phyloP scores from a whole-genome alignment of 1,284 basidiomycete species.

The Mycosarcoma maydis region DNA sequence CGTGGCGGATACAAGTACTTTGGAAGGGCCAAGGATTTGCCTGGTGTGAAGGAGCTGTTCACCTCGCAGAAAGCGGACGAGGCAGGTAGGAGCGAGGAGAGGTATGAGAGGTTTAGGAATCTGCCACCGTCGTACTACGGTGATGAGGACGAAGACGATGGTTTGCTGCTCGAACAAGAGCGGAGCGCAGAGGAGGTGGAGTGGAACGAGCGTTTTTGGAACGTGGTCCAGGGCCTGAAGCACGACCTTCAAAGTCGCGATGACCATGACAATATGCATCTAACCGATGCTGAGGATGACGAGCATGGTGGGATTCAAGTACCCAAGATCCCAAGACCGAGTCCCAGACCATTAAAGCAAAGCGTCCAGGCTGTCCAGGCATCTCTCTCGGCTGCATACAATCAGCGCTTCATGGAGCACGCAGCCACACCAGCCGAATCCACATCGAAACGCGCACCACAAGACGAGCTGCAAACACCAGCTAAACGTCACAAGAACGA shows the following conservation, averaged over 20 bases:
- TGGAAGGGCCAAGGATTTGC: constrained; percentile 93
- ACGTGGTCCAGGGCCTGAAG: constrained; percentile 8
- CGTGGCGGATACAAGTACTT: constrained; percentile 99
- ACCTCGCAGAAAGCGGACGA: constrained; percentile 78
- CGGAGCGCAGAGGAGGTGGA: constrained; percentile 66
- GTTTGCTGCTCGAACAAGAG: constrained; percentile 71
- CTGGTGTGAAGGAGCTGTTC: constrained; percentile 93
- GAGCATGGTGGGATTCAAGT: constrained; percentile 39
- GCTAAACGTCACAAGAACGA: constrained; percentile 16
- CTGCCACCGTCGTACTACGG: constrained; percentile 91
- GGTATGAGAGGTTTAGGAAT: constrained; percentile 87
- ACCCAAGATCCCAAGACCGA: constrained; percentile 46
- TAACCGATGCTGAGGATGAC: constrained; percentile 3
- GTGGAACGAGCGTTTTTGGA: constrained; percentile 73
- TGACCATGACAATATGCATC: too few species aligned
- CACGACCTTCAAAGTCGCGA: constrained; percentile 9
- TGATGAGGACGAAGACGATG: constrained; percentile 85
- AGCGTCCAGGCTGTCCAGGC: constrained; percentile 11
- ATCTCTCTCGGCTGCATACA: constrained; percentile 1
- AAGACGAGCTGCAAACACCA: not conserved
- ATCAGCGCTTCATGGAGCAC: not conserved
- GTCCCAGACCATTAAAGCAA: constrained; percentile 46
- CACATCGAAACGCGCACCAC: not conserved
- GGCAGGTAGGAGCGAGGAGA: constrained; percentile 75
- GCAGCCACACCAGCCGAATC: not conserved